These are phyloP conservation scores for Cytospora chrysosperma DNA, from an alignment of 2,329 filamentous ascomycete genomes.

Conservation along the genomic window DNA sequence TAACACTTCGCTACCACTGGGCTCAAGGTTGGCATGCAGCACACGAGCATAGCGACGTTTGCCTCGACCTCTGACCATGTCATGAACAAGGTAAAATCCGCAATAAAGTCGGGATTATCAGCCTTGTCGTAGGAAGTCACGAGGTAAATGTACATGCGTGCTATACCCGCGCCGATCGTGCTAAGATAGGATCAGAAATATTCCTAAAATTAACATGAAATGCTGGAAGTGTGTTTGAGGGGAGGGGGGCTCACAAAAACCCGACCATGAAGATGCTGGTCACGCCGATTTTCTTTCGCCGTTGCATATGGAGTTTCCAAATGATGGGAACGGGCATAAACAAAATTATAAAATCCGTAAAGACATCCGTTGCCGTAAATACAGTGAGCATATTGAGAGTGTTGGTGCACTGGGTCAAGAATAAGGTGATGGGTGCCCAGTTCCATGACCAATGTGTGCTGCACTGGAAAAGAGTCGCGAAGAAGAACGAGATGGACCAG, in stretches of 20 bases:
- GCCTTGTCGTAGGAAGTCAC: too few relatives aligned
- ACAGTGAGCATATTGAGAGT: slow-evolving; percentile 18
- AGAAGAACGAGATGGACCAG: slow-evolving; percentile 29
- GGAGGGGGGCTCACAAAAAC: background rate
- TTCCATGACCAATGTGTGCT: slow-evolving; percentile 24
- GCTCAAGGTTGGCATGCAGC: too few relatives aligned
- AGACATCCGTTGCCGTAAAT: slow-evolving; percentile 19
- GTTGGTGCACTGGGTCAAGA: slow-evolving; percentile 17
- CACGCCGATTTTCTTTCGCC: background rate
- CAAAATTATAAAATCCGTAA: slow-evolving; percentile 10
- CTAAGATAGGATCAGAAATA: too few relatives aligned
- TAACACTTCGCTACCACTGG: too few relatives aligned
- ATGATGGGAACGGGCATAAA: slow-evolving; percentile 1
- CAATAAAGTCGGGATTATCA: too few relatives aligned
- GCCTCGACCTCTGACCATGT: too few relatives aligned
- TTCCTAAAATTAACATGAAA: too few relatives aligned
- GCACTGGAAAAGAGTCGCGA: slow-evolving; percentile 27
- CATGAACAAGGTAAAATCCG: too few relatives aligned
- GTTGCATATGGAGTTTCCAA: slow-evolving; percentile 5
- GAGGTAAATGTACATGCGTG: too few relatives aligned
- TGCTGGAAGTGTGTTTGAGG: too few relatives aligned
- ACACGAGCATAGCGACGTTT: too few relatives aligned
- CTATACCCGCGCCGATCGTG: too few relatives aligned
- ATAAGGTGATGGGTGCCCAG: slow-evolving; percentile 25
- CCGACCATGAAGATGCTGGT: slow-evolving; percentile 7